Conservation (phyloP, 345 rosid species). For the Brassica carinata region DNA sequence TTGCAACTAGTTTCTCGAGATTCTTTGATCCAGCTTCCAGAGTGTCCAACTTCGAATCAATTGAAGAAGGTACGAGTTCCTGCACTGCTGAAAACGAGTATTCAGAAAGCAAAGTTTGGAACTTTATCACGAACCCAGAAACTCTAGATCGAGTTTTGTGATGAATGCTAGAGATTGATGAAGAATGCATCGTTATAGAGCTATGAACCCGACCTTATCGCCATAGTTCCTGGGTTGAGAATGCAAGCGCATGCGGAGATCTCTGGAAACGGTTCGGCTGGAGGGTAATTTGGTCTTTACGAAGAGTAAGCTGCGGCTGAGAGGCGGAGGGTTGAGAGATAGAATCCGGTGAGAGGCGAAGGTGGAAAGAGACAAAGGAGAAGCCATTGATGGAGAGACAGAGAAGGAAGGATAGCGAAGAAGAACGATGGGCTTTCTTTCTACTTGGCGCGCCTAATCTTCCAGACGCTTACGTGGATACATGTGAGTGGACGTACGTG, state of each 20-base stretch:
- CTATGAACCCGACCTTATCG: constrained; percentile 40
- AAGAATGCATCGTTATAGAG: not conserved
- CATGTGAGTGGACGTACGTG: not conserved
- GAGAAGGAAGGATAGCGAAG: constrained; percentile 26
- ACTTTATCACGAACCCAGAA: not conserved
- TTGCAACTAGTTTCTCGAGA: constrained; percentile 54
- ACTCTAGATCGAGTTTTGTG: not conserved
- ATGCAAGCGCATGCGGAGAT: constrained; percentile 31
- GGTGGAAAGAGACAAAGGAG: constrained; percentile 51
- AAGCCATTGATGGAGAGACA: constrained; percentile 56
- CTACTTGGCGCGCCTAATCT: constrained; percentile 65
- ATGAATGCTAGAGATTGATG: not conserved
- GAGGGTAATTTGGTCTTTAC: constrained; percentile 42
- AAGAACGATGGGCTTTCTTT: constrained; percentile 16
- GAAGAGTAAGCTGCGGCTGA: constrained; percentile 34
- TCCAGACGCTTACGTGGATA: constrained; percentile 30
- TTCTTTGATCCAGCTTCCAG: constrained; percentile 40
- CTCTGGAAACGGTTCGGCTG: constrained; percentile 20
- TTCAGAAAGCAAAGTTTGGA: constrained; percentile 21
- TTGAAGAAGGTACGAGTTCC: constrained; percentile 44
- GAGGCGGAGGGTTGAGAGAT: constrained; percentile 26
- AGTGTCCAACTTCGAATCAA: constrained; percentile 36
- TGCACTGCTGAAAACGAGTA: constrained; percentile 55
- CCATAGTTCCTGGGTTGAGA: constrained; percentile 41
- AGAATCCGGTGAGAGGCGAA: constrained; percentile 39